Evolutionary conservation across 768 basidiomycete genomes (phyloP).

Genomic region (Russula dissimulans): DNA sequence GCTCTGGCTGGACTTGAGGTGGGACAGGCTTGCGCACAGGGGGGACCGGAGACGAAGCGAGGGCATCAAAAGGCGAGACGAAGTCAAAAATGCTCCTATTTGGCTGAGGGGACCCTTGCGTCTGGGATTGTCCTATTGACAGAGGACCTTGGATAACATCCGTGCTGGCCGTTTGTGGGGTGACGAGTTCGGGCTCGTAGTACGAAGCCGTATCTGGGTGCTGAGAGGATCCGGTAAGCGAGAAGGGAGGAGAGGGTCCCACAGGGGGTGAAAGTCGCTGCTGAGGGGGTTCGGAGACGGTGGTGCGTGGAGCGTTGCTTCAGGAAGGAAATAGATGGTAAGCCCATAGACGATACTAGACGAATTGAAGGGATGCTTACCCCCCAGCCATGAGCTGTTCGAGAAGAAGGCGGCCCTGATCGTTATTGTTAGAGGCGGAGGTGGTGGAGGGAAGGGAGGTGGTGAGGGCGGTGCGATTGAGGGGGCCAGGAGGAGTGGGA

Average conservation of each 20-base stretch:
- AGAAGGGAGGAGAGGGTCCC: slow-evolving; percentile 12
- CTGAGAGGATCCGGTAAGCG: slow-evolving; percentile 5
- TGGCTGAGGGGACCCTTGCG: slow-evolving; percentile 53
- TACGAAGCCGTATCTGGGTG: slow-evolving; percentile 16
- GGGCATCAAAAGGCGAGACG: slow-evolving; percentile 74
- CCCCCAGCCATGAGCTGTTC: slow-evolving; percentile 82
- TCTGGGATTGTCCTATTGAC: slow-evolving; percentile 21
- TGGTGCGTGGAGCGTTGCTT: slow-evolving; percentile 15
- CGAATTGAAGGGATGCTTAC: slow-evolving; percentile 32
- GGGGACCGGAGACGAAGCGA: slow-evolving; percentile 38
- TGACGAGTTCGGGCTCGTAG: slow-evolving; percentile 18
- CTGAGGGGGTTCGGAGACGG: slow-evolving; percentile 6
- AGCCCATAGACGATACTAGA: not conserved
- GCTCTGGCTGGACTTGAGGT: slow-evolving; percentile 33
- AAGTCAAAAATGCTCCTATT: slow-evolving; percentile 83
- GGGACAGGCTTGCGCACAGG: slow-evolving; percentile 62
- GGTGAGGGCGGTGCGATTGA: slow-evolving; percentile 42
- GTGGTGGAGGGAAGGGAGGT: slow-evolving; percentile 22
- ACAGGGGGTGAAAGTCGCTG: slow-evolving; percentile 12
- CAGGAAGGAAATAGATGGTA: not conserved
- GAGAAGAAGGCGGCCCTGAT: slow-evolving; percentile 66
- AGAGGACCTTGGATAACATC: slow-evolving; percentile 15
- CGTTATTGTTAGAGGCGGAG: slow-evolving; percentile 35
- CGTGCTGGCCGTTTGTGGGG: slow-evolving; percentile 18
- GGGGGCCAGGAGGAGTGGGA: slow-evolving; percentile 58